These are phyloP conservation scores for Pseudogymnoascus sp. DNA, from an alignment of 2,329 filamentous ascomycete genomes.

Conservation along the genomic window DNA sequence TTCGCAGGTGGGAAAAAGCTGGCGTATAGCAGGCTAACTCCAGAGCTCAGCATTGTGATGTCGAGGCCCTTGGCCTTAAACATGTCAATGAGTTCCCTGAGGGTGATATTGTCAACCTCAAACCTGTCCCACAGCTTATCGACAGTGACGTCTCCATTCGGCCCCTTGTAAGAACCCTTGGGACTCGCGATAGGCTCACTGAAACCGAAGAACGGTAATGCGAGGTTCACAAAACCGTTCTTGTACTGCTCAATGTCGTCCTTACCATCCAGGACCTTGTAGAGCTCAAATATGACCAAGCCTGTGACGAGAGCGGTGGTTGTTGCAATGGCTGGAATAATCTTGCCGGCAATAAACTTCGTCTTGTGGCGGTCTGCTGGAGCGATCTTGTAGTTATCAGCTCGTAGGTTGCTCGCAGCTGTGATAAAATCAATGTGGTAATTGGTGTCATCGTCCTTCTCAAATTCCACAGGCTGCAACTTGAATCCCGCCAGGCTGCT, in stretches of 20 bases:
- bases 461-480: constrained; percentile 86
- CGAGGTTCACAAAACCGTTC: constrained; percentile 96
- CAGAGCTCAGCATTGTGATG: constrained; percentile 93
- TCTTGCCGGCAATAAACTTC: constrained; percentile 99
- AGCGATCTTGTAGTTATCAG: constrained; percentile 96
- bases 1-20: constrained; percentile 76
- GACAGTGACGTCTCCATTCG: constrained; percentile 68
- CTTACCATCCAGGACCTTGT: constrained; percentile 95
- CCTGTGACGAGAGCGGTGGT: constrained; percentile 94
- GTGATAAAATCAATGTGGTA: constrained; percentile 99
- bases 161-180: constrained; percentile 81
- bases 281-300: constrained; percentile 83
- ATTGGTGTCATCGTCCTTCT: constrained; percentile 98
- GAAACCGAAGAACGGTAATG: constrained; percentile 95
- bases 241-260: constrained; percentile 97
- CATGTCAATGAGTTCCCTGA: constrained; percentile 72
- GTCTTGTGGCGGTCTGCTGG: constrained; percentile 92
- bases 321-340: constrained; percentile 96
- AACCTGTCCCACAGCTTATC: constrained; percentile 99
- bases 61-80: constrained; percentile 74
- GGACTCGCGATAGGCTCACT: constrained; percentile 91
- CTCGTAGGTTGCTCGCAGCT: constrained; percentile 88
- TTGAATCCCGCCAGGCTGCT: constrained; percentile 81
- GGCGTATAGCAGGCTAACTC: constrained; percentile 88
- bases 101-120: constrained; percentile 76